Percentiles rank a stretch among this genome's conserved stretches.
phyloP scores from a whole-genome alignment of 371 early-diverging fungal species.

The Basidiobolus meristosporus region DNA sequence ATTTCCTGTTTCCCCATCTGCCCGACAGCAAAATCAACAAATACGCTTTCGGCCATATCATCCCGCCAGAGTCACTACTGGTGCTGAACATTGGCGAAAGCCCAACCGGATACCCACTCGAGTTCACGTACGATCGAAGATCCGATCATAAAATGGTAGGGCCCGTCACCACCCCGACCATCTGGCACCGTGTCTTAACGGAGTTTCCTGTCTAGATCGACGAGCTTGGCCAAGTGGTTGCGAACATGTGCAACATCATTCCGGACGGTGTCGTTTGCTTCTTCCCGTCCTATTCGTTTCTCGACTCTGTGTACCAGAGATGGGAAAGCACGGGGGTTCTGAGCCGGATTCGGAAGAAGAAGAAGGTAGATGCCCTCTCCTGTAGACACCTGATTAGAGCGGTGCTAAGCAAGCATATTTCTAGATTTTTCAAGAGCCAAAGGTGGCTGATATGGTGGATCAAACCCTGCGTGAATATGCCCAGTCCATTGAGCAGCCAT shows the following conservation, averaged over 20 bases:
- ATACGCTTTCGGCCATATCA: constrained; percentile 68
- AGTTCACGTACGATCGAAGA: constrained; percentile 54
- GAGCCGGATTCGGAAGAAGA: constrained; percentile 17
- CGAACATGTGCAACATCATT: constrained; percentile 58
- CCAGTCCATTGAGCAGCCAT: constrained; percentile 14
- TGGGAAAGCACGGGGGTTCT: constrained; percentile 31
- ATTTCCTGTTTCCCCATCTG: constrained; percentile 24
- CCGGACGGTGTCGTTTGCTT: constrained; percentile 90
- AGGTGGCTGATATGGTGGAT: constrained; percentile 32
- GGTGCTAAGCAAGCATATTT: constrained; percentile 3
- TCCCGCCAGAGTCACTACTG: constrained; percentile 41
- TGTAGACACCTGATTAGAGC: constrained; percentile 4
- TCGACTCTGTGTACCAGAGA: constrained; percentile 36
- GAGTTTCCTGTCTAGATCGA: constrained; percentile 22
- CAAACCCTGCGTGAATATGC: constrained; percentile 32
- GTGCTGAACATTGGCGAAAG: constrained; percentile 38
- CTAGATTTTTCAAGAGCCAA: constrained; percentile 47
- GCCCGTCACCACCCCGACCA: not conserved
- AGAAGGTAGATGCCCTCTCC: constrained; percentile 23
- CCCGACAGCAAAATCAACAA: constrained; percentile 18
- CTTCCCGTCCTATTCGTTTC: constrained; percentile 76
- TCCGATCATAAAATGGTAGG: constrained; percentile 22
- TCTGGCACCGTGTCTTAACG: not conserved
- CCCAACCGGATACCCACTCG: constrained; percentile 32
- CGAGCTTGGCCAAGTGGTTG: constrained; percentile 46